Percentiles rank a stretch among this genome's conserved stretches.
Evolutionary conservation across 768 basidiomycete species (phyloP).

Genomic region (Kwoniella bestiolae): DNA sequence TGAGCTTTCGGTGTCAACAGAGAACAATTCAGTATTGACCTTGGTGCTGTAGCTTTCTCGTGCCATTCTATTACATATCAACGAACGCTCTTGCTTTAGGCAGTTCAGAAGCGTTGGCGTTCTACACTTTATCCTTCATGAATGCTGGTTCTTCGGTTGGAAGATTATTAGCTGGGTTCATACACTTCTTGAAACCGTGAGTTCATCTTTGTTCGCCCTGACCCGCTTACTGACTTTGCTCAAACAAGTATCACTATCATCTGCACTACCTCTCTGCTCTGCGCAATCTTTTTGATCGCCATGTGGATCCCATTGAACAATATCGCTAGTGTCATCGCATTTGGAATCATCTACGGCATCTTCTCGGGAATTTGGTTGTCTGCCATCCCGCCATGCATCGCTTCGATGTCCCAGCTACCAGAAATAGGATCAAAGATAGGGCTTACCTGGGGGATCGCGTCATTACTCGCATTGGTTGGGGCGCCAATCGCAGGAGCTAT

Average conservation of each 20-base stretch:
- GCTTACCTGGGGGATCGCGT: background rate
- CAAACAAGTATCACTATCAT: no score
- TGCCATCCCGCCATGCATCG: background rate
- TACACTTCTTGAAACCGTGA: background rate
- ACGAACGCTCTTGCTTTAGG: constrained; percentile 2
- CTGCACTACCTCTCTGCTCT: background rate
- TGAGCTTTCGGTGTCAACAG: background rate
- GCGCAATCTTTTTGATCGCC: constrained; percentile 4
- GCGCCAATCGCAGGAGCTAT: constrained; percentile 13
- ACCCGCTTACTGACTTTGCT: no score
- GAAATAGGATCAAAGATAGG: constrained; percentile 2
- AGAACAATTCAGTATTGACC: background rate
- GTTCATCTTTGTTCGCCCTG: background rate
- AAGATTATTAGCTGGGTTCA: constrained; percentile 6
- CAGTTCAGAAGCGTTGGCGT: background rate
- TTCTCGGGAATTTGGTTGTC: constrained; percentile 2
- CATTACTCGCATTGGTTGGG: constrained; percentile 5
- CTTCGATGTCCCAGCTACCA: constrained; percentile 1
- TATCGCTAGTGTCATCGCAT: background rate
- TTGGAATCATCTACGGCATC: constrained; percentile 5
- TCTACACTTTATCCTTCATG: background rate
- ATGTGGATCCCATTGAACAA: constrained; percentile 2
- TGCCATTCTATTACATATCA: constrained; percentile 10
- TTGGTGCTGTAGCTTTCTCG: background rate
- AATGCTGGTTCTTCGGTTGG: constrained; percentile 10